These are phyloP conservation scores for Diaporthe capsici DNA, from an alignment of 2,329 filamentous ascomycete genomes.

Conservation along the genomic window DNA sequence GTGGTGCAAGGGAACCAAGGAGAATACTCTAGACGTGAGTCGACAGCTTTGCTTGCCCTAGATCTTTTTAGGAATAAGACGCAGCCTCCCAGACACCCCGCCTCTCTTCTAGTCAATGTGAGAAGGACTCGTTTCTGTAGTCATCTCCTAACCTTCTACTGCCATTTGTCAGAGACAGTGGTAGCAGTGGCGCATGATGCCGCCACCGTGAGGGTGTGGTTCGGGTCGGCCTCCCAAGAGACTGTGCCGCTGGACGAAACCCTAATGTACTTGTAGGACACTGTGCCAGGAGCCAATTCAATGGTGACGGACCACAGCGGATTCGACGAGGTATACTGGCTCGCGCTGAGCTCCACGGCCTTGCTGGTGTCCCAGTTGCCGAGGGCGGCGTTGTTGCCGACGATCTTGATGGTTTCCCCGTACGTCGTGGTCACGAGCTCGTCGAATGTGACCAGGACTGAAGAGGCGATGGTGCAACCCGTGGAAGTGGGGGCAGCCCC, in stretches of 20 bases:
- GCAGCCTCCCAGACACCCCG: background rate
- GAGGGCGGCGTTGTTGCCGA: constrained; percentile 70
- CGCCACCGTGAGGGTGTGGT: constrained; percentile 58
- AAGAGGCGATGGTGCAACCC: constrained; percentile 55
- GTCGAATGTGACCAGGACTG: constrained; percentile 74
- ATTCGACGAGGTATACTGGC: constrained; percentile 69
- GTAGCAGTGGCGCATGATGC: constrained; percentile 49
- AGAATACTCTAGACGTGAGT: constrained; percentile 19
- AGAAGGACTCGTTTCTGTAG: background rate
- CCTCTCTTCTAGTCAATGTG: background rate
- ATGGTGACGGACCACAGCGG: constrained; percentile 74
- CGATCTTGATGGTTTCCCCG: constrained; percentile 76
- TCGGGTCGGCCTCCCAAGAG: constrained; percentile 75
- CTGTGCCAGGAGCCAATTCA: constrained; percentile 66
- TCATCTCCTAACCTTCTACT: constrained; percentile 36
- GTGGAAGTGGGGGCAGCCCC: constrained; percentile 48
- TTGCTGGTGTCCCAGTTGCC: constrained; percentile 72
- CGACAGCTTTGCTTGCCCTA: constrained; percentile 4
- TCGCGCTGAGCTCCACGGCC: constrained; percentile 71
- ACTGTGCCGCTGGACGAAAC: constrained; percentile 67
- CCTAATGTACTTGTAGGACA: constrained; percentile 79
- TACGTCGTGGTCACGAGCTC: constrained; percentile 68
- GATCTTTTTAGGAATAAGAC: background rate
- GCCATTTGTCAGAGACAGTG: constrained; percentile 52
- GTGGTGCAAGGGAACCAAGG: background rate